Conservation (phyloP, 73 alveolate genomes). For the Vitrella brassicaformis region DNA sequence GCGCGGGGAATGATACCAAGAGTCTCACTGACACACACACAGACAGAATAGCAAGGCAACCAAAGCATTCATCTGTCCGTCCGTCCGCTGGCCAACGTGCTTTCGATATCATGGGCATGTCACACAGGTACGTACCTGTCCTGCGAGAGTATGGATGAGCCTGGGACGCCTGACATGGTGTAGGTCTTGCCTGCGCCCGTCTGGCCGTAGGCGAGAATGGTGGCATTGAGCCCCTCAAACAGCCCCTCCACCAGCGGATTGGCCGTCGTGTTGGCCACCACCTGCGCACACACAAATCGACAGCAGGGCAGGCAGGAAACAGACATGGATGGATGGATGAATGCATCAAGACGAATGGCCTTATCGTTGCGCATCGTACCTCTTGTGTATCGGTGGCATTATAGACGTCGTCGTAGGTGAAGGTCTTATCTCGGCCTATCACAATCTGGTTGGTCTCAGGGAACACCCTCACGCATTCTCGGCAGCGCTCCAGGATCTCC, state of each 20-base stretch:
- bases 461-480: not conserved
- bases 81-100: slow-evolving; percentile 6
- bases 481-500: not conserved
- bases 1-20: slow-evolving; percentile 66
- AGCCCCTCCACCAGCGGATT: slow-evolving; percentile 58
- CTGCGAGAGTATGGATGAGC: too few relatives aligned
- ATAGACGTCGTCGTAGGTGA: slow-evolving; percentile 47
- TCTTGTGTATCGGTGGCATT: slow-evolving; percentile 43
- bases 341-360: too few relatives aligned
- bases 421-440: slow-evolving; percentile 38
- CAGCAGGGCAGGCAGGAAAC: slow-evolving; percentile 40
- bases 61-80: too few relatives aligned
- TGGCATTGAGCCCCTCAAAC: slow-evolving; percentile 68
- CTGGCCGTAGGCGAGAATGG: slow-evolving; percentile 73
- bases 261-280: too few relatives aligned
- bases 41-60: too few relatives aligned
- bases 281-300: too few relatives aligned
- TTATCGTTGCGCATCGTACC: too few relatives aligned
- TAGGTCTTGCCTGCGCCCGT: slow-evolving; percentile 79
- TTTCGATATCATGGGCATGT: too few relatives aligned
- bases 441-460: not conserved
- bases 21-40: too few relatives aligned
- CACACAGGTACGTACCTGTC: too few relatives aligned
- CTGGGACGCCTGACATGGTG: slow-evolving; percentile 59
- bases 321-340: too few relatives aligned